These are phyloP conservation scores for Neurospora sp. DNA, from an alignment of 495 filamentous ascomycete genomes.

Conservation along the genomic window DNA sequence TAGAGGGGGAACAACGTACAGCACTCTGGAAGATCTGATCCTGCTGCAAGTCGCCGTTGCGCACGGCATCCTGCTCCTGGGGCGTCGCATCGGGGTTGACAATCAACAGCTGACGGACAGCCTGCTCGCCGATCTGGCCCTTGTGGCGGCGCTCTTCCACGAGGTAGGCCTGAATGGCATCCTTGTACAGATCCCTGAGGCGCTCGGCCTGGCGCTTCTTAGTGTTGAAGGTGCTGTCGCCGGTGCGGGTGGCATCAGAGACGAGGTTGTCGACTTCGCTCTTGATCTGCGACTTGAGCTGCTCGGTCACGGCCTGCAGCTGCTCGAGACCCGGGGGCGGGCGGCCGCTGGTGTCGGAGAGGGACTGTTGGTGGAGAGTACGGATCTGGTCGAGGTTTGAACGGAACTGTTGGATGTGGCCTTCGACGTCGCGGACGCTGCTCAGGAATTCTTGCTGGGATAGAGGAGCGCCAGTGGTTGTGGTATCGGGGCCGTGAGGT, in stretches of 20 bases:
- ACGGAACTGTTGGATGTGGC: conserved; percentile 46
- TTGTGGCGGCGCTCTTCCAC: conserved; percentile 56
- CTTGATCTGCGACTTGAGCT: conserved; percentile 51
- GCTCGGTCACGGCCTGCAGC: conserved; percentile 48
- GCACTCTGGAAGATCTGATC: conserved; percentile 71
- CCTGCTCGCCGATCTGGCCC: conserved; percentile 57
- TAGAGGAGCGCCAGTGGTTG: conserved; percentile 28
- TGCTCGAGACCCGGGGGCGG: conserved; percentile 45
- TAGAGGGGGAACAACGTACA: conserved; percentile 33
- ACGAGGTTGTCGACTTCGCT: conserved; percentile 61
- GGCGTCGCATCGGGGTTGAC: conserved; percentile 65
- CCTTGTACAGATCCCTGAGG: conserved; percentile 55
- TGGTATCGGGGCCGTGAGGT: conserved; percentile 8
- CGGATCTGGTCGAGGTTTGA: conserved; percentile 47
- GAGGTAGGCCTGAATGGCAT: conserved; percentile 51
- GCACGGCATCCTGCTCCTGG: conserved; percentile 50
- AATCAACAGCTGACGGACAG: conserved; percentile 63
- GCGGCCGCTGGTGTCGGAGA: conserved; percentile 42
- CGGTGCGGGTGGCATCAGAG: conserved; percentile 47
- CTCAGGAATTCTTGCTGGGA: conserved; percentile 49
- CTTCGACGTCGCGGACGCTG: conserved; percentile 47
- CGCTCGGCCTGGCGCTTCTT: conserved; percentile 54
- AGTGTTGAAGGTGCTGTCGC: conserved; percentile 38
- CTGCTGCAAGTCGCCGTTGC: conserved; percentile 58
- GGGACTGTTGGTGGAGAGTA: conserved; percentile 49